phyloP scores from a whole-genome alignment of 2,329 filamentous ascomycete species.

The Fusarium paranaense region DNA sequence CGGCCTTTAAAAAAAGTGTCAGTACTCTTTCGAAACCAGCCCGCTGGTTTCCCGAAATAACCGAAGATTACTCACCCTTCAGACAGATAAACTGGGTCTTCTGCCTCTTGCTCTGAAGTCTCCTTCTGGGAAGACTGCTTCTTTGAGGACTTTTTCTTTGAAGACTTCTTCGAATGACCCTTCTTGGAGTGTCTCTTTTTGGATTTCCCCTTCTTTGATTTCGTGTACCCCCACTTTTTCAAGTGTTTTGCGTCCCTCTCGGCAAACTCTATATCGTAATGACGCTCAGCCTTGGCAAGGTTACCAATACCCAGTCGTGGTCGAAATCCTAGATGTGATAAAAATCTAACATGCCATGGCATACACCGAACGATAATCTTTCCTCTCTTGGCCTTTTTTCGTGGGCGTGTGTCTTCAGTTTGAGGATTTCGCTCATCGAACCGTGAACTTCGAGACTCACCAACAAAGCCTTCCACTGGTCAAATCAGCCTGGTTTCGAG shows the following conservation, averaged over 20 bases:
- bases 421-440: background rate
- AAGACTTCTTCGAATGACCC: background rate
- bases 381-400: background rate
- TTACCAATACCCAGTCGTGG: background rate
- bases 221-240: background rate
- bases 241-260: background rate
- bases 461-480: background rate
- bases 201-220: background rate
- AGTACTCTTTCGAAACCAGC: background rate
- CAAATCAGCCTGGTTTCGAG: background rate
- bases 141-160: background rate
- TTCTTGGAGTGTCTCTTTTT: background rate
- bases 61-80: background rate
- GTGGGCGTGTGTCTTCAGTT: background rate
- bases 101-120: background rate
- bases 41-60: background rate
- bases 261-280: background rate
- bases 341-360: background rate
- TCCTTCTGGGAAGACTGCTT: background rate
- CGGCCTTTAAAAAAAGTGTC: background rate
- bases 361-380: background rate
- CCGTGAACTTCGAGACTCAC: background rate
- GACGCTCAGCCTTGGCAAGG: background rate
- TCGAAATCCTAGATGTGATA: background rate
- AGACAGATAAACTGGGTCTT: background rate